Conservation (phyloP, 371 early-diverging fungal species). For the Entomophthora muscae region DNA sequence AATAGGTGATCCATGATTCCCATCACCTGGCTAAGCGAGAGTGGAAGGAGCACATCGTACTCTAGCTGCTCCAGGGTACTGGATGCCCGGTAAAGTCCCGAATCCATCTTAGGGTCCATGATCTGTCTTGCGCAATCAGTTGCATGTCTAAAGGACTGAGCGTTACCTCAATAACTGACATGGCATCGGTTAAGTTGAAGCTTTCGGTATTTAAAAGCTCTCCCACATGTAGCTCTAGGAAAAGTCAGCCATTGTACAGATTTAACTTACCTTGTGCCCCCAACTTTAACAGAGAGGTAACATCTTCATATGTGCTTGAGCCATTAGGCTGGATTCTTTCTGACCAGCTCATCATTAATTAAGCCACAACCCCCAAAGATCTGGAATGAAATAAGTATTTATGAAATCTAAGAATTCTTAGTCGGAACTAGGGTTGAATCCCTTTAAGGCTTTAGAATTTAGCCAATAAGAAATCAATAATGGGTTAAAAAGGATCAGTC, state of each 20-base stretch:
- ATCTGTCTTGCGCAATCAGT: constrained; percentile 19
- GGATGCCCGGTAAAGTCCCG: constrained; percentile 29
- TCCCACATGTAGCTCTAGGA: constrained; percentile 37
- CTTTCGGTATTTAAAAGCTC: constrained; percentile 36
- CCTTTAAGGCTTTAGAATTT: no score
- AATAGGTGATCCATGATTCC: constrained; percentile 47
- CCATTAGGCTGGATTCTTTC: neutral
- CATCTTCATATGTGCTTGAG: neutral
- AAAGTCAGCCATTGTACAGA: neutral
- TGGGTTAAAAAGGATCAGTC: no score
- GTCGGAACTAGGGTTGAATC: no score
- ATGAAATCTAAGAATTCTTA: no score
- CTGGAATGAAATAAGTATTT: no score
- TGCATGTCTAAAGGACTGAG: neutral
- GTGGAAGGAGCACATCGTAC: constrained; percentile 22
- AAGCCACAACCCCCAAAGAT: no score
- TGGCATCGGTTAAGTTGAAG: constrained; percentile 51
- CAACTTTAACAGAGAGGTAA: neutral
- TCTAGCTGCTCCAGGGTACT: constrained; percentile 17
- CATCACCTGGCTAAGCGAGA: constrained; percentile 26
- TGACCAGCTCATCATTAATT: neutral
- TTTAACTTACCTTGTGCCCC: neutral
- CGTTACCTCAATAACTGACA: constrained; percentile 53
- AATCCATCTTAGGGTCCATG: constrained; percentile 73
- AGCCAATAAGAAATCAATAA: no score